Evolutionary conservation across 2,329 filamentous ascomycete species (phyloP), one percentile per base, ranked within the genome.

Genomic region (Cladorrhinum sp.): DNA sequence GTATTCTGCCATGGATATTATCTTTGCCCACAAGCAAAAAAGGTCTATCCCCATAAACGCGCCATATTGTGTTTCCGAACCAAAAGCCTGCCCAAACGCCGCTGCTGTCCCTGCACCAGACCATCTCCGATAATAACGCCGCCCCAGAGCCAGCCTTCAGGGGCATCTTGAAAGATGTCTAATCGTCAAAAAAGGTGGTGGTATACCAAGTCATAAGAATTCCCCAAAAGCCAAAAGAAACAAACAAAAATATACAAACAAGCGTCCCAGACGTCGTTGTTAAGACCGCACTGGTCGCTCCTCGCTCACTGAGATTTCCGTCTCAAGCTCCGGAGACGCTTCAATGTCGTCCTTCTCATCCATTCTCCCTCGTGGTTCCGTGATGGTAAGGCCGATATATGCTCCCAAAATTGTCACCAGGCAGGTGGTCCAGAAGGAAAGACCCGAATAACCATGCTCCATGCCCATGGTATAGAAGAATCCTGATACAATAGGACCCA

Each of bases 341-440:
- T 63, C 66, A 8, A 64, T 52, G 29, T 67, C 65, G 22, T 68
- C 69, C 63, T 71, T 76, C 58, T 78, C 74, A 54, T 79, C 76
- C 57, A 77, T 68, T 22, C 74, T 74, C 12, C 73, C 78, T 25
- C 79, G 77, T 13, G 82, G 79, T 69, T 93, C 90, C 36, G 85
- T 85, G 75, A 97, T 90, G 72, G 85, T 86, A 62, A 92, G 80
- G 73, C 89, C 91, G 69, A 95, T 79, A 55, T 90, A 76, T 1
- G 89, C 91, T 50, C 93, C 95, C 13, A 86, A 74, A 10, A 91
- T 76, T 32, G 92, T 91, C 29, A 97, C 85, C 2, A 89, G 69
- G 8, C 89, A 91, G 65, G 89, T 93, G 63, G 87, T 87, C 95
- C 95, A 99, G 93, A 95, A 99, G 0, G 92, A 89, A 32, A 97